phyloP scores from a whole-genome alignment of 495 filamentous ascomycete species.

The Letharia columbiana region DNA sequence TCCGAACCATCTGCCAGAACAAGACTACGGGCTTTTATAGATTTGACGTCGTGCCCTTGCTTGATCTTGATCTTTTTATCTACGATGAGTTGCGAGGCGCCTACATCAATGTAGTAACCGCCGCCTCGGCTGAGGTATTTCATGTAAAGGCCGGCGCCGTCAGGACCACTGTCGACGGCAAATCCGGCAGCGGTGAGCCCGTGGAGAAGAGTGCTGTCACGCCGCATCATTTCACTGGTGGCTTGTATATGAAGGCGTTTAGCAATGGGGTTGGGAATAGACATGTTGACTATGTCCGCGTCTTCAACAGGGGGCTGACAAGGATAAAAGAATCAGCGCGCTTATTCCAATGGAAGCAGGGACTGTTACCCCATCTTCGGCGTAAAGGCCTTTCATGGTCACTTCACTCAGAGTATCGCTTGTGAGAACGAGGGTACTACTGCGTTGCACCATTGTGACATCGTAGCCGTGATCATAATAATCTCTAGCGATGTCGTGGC shows the following conservation, averaged over 20 bases:
- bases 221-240: too few relatives aligned
- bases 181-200: constrained; percentile 46
- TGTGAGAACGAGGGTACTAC: constrained; percentile 59
- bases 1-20: constrained; percentile 56
- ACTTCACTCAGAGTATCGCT: constrained; percentile 46
- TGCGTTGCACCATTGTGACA: constrained; percentile 74
- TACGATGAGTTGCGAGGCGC: constrained; percentile 56
- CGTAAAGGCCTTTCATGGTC: constrained; percentile 48
- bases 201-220: too few relatives aligned
- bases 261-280: too few relatives aligned
- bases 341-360: too few relatives aligned
- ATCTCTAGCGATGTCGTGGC: constrained; percentile 76
- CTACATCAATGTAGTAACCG: constrained; percentile 75
- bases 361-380: constrained; percentile 39
- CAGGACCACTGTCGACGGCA: constrained; percentile 55
- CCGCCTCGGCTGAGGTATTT: constrained; percentile 71
- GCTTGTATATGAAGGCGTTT: too few relatives aligned
- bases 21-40: constrained; percentile 51
- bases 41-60: constrained; percentile 54
- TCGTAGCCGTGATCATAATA: constrained; percentile 69
- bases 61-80: constrained; percentile 71
- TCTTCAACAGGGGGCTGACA: constrained; percentile 17
- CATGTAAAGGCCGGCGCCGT: constrained; percentile 51
- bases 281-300: constrained; percentile 10
- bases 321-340: too few relatives aligned